phyloP scores from a whole-genome alignment of 2,329 filamentous ascomycete species.

The Xylariaceae sp. region DNA sequence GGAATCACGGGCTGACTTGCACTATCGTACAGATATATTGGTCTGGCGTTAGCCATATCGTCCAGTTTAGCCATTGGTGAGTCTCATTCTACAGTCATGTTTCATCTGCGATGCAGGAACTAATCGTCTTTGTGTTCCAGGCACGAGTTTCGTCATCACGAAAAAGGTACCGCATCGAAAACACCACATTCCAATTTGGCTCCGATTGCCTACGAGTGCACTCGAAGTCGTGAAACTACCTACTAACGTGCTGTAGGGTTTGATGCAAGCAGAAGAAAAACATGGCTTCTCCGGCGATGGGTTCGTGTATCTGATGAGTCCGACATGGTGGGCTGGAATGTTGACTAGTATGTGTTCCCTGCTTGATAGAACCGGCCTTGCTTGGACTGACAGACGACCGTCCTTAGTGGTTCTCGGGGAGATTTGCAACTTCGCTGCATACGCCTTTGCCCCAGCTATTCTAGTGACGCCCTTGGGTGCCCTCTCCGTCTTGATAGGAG shows the following conservation, averaged over 20 bases:
- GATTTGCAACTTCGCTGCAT: conserved; percentile 95
- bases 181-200: conserved; percentile 5
- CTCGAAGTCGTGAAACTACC: background rate
- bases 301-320: conserved; percentile 89
- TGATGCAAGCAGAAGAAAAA: conserved; percentile 85
- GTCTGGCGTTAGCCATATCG: conserved; percentile 72
- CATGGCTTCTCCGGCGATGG: conserved; percentile 98
- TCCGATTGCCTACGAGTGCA: background rate
- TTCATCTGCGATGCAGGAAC: conserved; percentile 1
- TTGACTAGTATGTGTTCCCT: conserved; percentile 68
- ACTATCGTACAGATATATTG: conserved; percentile 65
- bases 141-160: conserved; percentile 97
- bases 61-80: conserved; percentile 77
- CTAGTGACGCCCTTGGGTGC: conserved; percentile 94
- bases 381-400: conserved; percentile 18
- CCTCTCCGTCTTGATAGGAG: conserved; percentile 90
- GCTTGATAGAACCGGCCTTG: background rate
- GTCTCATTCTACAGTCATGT: conserved; percentile 25
- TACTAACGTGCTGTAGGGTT: conserved; percentile 58
- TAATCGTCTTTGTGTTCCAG: conserved; percentile 46
- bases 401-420: conserved; percentile 83
- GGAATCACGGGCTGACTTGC: conserved; percentile 36
- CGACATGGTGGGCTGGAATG: conserved; percentile 97
- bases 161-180: conserved; percentile 73
- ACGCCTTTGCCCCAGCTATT: conserved; percentile 98